Evolutionary conservation across 768 basidiomycete species (phyloP), one percentile per base, ranked within the genome.

Genomic region (Cantharellus anzutake): DNA sequence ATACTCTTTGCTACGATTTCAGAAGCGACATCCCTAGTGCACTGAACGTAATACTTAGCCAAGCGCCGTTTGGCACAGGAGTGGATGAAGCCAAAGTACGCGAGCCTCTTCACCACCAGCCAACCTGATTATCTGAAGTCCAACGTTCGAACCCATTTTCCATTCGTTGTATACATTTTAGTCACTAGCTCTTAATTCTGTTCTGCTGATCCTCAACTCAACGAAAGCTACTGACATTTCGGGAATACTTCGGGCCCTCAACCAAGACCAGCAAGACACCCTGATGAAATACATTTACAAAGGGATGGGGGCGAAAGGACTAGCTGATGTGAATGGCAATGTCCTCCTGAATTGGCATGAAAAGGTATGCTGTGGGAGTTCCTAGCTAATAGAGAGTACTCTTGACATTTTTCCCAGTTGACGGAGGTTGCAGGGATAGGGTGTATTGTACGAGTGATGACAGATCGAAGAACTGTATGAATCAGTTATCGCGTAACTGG

Each of bases 251-350:
- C 85, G 82, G 66, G 69, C 76, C 0, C 76, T 97, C 39, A 77
- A 82, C 2, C 77, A 77, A 64, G 84, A 87, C 57, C 73, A 78
- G 51, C 88, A 92, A 67, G 94, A 96, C 67, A 86, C 83, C 40
- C 76, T 97, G 59, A 98, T 96, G 94, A 94, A 93, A 69, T 98
- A 94, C 68, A 74, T 98, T 14, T 98, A 97, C 79, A 98, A 98
- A 73, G 93, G 89, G 14, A 97, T 96, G 93, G 79, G 75, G 16
- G 70, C 76, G 66, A 73, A 76, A 2, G 81, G 75, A 14, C 75
- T 78, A 69, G 76, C 79, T 39, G 82, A 83, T 63, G 74, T 81
- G 60, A 79, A 75, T 64, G 80, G 81, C 50, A 82, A 80, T 63
- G 80, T 83, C 42, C 71, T 84, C 41, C 70, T 94, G 48, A 86